Evolutionary conservation across 1,284 basidiomycete species (phyloP).

Genomic region (Termitomyces sp.): DNA sequence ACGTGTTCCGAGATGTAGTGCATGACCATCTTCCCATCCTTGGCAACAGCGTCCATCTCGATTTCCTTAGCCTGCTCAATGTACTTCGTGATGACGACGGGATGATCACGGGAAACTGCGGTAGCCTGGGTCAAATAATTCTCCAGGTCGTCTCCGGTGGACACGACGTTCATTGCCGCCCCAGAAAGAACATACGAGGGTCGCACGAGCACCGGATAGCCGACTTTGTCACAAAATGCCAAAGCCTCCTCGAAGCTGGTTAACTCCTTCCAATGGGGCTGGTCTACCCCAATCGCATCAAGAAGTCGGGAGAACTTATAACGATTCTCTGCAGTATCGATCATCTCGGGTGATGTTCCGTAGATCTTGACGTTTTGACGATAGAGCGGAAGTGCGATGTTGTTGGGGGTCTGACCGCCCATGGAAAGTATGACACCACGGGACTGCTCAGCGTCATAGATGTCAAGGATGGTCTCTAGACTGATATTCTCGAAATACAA

Average conservation of each 20-base stretch:
- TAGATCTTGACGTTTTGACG: constrained; percentile 98
- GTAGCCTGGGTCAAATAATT: constrained; percentile 95
- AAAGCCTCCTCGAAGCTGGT: constrained; percentile 88
- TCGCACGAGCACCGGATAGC: constrained; percentile 93
- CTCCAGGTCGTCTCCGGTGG: constrained; percentile 84
- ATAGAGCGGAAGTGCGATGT: constrained; percentile 91
- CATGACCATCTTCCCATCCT: constrained; percentile 97
- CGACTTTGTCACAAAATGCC: constrained; percentile 85
- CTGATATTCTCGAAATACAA: constrained; percentile 99
- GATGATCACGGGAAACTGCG: constrained; percentile 94
- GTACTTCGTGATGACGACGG: constrained; percentile 98
- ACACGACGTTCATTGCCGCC: constrained; percentile 99
- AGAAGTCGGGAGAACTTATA: constrained; percentile 99
- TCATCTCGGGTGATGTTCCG: constrained; percentile 99
- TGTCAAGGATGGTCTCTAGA: constrained; percentile 94
- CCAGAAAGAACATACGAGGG: constrained; percentile 98
- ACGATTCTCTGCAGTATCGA: constrained; percentile 97
- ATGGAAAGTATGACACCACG: constrained; percentile 94
- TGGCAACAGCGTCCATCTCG: constrained; percentile 98
- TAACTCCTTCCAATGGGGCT: constrained; percentile 96
- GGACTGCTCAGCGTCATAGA: constrained; percentile 90
- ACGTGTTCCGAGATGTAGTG: constrained; percentile 99
- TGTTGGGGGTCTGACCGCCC: constrained; percentile 99
- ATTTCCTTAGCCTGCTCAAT: constrained; percentile 99
- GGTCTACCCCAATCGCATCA: constrained; percentile 97